Evolutionary conservation across 495 filamentous ascomycete species (phyloP).

Genomic region (Hypoxylon perforatum): DNA sequence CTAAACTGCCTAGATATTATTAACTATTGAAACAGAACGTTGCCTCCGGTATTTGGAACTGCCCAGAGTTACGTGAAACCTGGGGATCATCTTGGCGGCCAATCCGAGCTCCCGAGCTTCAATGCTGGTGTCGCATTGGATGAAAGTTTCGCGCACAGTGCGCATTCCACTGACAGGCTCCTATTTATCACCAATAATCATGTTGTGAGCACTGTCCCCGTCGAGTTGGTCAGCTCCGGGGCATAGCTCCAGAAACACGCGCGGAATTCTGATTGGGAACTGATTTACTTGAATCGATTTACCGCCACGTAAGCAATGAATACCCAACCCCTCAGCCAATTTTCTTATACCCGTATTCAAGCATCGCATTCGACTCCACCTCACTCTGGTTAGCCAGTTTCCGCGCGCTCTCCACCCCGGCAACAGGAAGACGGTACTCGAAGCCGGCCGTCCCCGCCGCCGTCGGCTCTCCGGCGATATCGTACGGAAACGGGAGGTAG

Average conservation of each 20-base stretch:
- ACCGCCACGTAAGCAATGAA: background rate
- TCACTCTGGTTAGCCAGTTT: slow-evolving; percentile 73
- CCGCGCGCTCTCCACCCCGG: slow-evolving; percentile 71
- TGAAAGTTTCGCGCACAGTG: background rate
- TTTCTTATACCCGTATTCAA: slow-evolving; percentile 48
- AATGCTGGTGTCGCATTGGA: slow-evolving; percentile 4
- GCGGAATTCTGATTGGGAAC: too few relatives aligned
- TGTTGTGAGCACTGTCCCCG: too few relatives aligned
- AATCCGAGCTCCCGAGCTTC: background rate
- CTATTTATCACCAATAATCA: too few relatives aligned
- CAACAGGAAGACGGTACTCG: slow-evolving; percentile 75
- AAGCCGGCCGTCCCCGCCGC: slow-evolving; percentile 54
- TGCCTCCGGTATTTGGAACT: slow-evolving; percentile 19
- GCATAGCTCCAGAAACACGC: too few relatives aligned
- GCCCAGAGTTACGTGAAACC: slow-evolving; percentile 29
- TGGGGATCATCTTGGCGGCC: slow-evolving; percentile 26
- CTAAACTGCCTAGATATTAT: background rate
- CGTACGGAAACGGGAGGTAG: slow-evolving; percentile 67
- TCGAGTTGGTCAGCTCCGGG: too few relatives aligned
- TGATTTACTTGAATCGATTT: too few relatives aligned
- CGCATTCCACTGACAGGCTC: background rate
- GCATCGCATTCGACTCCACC: slow-evolving; percentile 72
- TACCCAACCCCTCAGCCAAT: background rate
- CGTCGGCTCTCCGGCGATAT: slow-evolving; percentile 52
- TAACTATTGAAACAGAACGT: slow-evolving; percentile 12